Conservation (phyloP, 192 early-diverging fungal species). For the Backusella macrospora region DNA sequence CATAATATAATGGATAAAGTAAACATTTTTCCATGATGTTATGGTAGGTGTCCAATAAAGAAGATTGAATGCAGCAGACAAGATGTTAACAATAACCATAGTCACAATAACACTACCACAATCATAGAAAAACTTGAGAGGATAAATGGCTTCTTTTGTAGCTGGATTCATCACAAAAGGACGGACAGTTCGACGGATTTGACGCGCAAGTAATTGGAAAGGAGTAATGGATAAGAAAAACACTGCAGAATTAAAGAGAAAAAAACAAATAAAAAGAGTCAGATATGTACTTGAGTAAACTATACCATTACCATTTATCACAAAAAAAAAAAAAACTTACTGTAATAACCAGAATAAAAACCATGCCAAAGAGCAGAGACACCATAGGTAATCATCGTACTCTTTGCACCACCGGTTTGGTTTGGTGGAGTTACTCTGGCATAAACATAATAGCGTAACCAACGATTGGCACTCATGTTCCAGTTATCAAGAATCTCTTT, state of each 20-base stretch:
- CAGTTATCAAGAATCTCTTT: slow-evolving; percentile 80
- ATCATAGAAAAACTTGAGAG: background rate
- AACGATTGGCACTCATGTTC: slow-evolving; percentile 89
- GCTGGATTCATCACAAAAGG: background rate
- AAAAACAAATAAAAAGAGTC: background rate
- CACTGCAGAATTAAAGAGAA: background rate
- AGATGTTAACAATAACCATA: background rate
- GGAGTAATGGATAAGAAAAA: slow-evolving; percentile 1
- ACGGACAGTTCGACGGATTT: background rate
- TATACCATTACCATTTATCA: background rate
- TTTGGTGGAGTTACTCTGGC: slow-evolving; percentile 54
- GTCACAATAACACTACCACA: background rate
- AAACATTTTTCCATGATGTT: background rate
- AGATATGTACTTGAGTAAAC: background rate
- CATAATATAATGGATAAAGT: background rate
- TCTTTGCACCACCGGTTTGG: slow-evolving; percentile 51
- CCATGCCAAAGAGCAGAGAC: slow-evolving; percentile 97
- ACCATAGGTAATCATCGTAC: slow-evolving; percentile 76
- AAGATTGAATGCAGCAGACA: background rate
- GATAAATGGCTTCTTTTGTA: background rate
- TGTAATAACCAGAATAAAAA: slow-evolving; percentile 87
- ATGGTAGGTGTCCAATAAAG: background rate
- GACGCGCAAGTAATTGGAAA: background rate
- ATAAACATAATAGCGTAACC: slow-evolving; percentile 90
- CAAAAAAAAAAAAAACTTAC: slow-evolving; percentile 37